Percentiles rank a stretch among this genome's conserved stretches.
Evolutionary conservation across 352 stramenopile genomes (phyloP).

Genomic region (Phytophthora lateralis): DNA sequence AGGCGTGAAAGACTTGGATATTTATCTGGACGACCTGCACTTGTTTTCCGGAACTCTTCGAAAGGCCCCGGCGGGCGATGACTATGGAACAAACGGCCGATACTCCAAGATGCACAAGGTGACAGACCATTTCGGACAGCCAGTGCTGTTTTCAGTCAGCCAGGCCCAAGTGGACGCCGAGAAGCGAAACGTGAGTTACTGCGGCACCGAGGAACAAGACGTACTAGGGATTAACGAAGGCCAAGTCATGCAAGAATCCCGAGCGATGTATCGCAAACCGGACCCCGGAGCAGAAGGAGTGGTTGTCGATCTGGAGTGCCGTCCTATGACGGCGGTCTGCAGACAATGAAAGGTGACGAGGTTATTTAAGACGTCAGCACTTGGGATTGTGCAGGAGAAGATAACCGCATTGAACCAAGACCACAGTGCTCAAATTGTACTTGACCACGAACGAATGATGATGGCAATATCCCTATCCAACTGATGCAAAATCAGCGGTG

Average conservation of each 20-base stretch:
- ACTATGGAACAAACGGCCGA: constrained; percentile 28
- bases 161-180: constrained; percentile 70
- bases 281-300: constrained; percentile 80
- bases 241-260: constrained; percentile 85
- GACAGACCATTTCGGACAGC: constrained; percentile 79
- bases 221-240: constrained; percentile 91
- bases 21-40: constrained; percentile 89
- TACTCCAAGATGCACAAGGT: constrained; percentile 47
- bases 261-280: constrained; percentile 78
- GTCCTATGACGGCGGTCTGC: constrained; percentile 71
- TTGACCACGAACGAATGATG: constrained; percentile 2
- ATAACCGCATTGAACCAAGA: background rate
- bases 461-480: background rate
- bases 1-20: constrained; percentile 81
- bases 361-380: background rate
- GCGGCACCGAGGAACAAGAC: constrained; percentile 82
- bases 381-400: background rate
- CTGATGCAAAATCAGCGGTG: background rate
- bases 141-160: constrained; percentile 78
- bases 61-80: constrained; percentile 42
- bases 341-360: constrained; percentile 38
- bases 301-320: constrained; percentile 65
- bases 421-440: background rate
- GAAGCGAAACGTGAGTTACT: constrained; percentile 73
- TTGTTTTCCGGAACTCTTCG: constrained; percentile 72